Conservation (phyloP, 148 eudicot species). For the Chenopodium berlandieri region DNA sequence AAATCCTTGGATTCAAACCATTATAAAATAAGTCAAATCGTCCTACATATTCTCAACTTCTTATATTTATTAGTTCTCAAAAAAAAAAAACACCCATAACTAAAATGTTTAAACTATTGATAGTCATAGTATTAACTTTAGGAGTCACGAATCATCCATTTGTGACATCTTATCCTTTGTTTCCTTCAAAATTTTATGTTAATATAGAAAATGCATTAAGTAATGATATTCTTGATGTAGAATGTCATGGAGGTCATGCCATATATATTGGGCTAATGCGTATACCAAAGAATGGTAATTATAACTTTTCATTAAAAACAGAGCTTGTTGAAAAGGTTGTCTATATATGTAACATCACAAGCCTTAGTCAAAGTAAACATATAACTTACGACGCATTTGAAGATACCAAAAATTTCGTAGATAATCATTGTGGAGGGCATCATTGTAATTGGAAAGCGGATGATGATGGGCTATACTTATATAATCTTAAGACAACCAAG, state of each 20-base stretch:
- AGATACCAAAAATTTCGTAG: slow-evolving; percentile 6
- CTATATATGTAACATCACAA: not conserved
- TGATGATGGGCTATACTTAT: slow-evolving; percentile 26
- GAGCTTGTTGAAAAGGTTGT: no score
- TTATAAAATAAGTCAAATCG: no score
- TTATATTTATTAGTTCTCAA: no score
- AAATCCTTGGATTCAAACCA: no score
- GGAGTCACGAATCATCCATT: not conserved
- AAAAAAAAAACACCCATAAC: no score
- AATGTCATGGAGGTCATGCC: not conserved
- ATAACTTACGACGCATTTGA: not conserved
- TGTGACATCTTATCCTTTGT: not conserved
- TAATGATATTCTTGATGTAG: not conserved
- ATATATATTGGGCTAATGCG: not conserved
- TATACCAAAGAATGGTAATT: not conserved
- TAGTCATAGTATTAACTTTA: not conserved
- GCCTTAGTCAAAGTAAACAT: not conserved
- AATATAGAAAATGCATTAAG: slow-evolving; percentile 7
- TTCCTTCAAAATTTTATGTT: not conserved
- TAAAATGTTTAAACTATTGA: not conserved
- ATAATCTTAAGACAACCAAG: not conserved
- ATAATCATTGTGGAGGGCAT: slow-evolving; percentile 19
- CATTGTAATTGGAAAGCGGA: slow-evolving; percentile 26
- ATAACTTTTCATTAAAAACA: slow-evolving; percentile 13
- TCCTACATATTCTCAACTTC: no score